Conservation (phyloP, 2,329 filamentous ascomycete genomes). For the Aureobasidium sp. region DNA sequence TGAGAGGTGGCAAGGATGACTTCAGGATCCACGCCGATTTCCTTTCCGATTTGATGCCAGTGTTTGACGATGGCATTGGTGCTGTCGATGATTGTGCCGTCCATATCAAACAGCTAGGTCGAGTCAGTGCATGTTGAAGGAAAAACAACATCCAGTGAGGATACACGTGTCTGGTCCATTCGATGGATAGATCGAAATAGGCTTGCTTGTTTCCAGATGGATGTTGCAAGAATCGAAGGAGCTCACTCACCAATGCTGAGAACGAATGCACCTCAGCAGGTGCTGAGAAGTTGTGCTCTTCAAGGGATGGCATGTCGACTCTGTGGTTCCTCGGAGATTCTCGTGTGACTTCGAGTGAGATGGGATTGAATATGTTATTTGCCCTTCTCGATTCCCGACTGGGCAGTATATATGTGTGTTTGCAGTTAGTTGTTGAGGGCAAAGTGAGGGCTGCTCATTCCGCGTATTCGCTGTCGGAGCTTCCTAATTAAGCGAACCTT, state of each 20-base stretch:
- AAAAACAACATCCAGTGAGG: not conserved
- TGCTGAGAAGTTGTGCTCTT: slow-evolving; percentile 32
- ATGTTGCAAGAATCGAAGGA: not conserved
- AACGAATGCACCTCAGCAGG: slow-evolving; percentile 32
- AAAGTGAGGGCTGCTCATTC: not conserved
- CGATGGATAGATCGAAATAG: not conserved
- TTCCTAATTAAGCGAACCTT: not conserved
- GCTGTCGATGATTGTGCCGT: slow-evolving; percentile 77
- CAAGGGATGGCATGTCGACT: slow-evolving; percentile 18
- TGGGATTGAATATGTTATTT: no score
- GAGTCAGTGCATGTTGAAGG: not conserved
- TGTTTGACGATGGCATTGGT: slow-evolving; percentile 69
- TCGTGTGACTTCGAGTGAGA: not conserved
- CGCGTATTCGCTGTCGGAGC: not conserved
- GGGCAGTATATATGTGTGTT: not conserved
- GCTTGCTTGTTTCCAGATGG: not conserved
- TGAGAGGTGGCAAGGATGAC: slow-evolving; percentile 86
- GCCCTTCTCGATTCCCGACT: not conserved
- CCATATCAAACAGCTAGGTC: slow-evolving; percentile 61
- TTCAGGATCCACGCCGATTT: slow-evolving; percentile 76
- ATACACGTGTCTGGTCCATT: not conserved
- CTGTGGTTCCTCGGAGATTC: no score
- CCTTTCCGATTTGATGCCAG: slow-evolving; percentile 67
- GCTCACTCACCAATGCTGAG: slow-evolving; percentile 31
- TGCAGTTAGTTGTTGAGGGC: not conserved